These are phyloP conservation scores for Prunus mongolica DNA, from an alignment of 306 rosid genomes.

Conservation along the genomic window DNA sequence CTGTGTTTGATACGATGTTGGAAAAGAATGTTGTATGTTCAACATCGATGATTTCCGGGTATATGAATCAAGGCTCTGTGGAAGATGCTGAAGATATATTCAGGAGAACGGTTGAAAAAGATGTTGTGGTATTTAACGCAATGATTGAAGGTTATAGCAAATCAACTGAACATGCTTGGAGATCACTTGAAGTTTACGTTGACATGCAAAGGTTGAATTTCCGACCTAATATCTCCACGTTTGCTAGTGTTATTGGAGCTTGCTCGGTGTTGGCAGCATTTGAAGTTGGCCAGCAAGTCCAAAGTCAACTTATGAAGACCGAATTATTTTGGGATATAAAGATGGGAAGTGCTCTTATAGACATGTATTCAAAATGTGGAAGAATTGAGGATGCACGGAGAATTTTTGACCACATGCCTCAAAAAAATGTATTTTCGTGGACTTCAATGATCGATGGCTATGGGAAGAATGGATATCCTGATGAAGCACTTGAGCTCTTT, in stretches of 20 bases:
- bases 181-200: conserved; percentile 66
- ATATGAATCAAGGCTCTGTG: conserved; percentile 64
- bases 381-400: conserved; percentile 54
- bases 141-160: conserved; percentile 96
- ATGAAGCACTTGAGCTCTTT: conserved; percentile 70
- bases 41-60: conserved; percentile 82
- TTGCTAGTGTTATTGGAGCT: conserved; percentile 84
- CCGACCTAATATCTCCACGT: conserved; percentile 76
- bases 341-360: conserved; percentile 80
- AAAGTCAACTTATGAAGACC: conserved; percentile 70
- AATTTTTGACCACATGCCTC: conserved; percentile 64
- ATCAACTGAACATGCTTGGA: conserved; percentile 48
- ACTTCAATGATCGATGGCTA: conserved; percentile 95
- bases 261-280: conserved; percentile 66
- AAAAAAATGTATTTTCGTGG: conserved; percentile 85
- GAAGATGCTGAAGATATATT: conserved; percentile 71
- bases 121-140: conserved; percentile 78
- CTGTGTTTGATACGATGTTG: conserved; percentile 65
- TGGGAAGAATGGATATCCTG: conserved; percentile 76
- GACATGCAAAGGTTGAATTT: conserved; percentile 64
- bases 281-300: conserved; percentile 73
- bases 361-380: conserved; percentile 88
- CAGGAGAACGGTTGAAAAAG: conserved; percentile 53
- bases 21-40: conserved; percentile 65
- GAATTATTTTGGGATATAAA: conserved; percentile 45